phyloP scores from a whole-genome alignment of 164 flowering plant genomes.

The Umbellularia californica region DNA sequence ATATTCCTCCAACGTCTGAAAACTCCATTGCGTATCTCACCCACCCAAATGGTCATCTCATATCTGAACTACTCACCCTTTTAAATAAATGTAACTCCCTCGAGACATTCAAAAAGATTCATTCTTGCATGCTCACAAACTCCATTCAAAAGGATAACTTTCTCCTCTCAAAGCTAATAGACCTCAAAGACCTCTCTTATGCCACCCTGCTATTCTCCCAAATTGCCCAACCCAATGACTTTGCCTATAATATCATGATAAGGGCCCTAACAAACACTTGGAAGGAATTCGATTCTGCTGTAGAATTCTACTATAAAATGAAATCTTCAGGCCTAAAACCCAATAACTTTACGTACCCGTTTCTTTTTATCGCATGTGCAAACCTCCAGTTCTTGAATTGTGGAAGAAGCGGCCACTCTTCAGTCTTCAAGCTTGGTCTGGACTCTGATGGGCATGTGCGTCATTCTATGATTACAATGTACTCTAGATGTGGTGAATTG shows the following conservation, averaged over 20 bases:
- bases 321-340: slow-evolving; percentile 35
- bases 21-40: not conserved
- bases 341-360: slow-evolving; percentile 39
- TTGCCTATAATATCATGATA: slow-evolving; percentile 62
- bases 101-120: slow-evolving; percentile 26
- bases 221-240: slow-evolving; percentile 36
- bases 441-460: slow-evolving; percentile 26
- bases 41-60: no score
- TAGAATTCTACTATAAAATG: slow-evolving; percentile 41
- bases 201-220: slow-evolving; percentile 44
- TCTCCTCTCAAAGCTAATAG: slow-evolving; percentile 46
- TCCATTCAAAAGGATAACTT: slow-evolving; percentile 39
- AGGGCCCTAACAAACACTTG: slow-evolving; percentile 53
- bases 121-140: slow-evolving; percentile 31
- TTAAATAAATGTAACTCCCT: slow-evolving; percentile 35
- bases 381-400: slow-evolving; percentile 7
- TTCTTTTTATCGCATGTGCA: slow-evolving; percentile 44
- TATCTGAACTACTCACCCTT: slow-evolving; percentile 21
- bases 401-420: slow-evolving; percentile 35
- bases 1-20: not conserved
- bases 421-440: slow-evolving; percentile 26
- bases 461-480: slow-evolving; percentile 38
- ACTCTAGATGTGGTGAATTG: slow-evolving; percentile 29
- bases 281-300: slow-evolving; percentile 29
- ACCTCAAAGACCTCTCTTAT: slow-evolving; percentile 42